Conservation (phyloP, 768 basidiomycete species). For the Botryobasidium botryosum region DNA sequence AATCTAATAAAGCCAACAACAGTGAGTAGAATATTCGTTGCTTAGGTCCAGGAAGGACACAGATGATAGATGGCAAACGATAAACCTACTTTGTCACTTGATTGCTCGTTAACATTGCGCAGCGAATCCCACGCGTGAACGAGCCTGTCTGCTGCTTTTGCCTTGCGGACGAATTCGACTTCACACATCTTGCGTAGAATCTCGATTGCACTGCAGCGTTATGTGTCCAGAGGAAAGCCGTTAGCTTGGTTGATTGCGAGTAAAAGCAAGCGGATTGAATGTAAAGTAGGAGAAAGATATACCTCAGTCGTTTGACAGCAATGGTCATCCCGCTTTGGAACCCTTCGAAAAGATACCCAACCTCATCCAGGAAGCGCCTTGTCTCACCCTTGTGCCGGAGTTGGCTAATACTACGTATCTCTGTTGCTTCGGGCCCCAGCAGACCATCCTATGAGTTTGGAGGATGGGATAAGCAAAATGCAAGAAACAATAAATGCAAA, state of each 20-base stretch:
- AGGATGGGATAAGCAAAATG: not conserved
- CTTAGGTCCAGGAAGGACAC: not conserved
- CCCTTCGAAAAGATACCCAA: constrained; percentile 75
- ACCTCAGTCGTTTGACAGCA: constrained; percentile 55
- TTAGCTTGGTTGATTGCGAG: not conserved
- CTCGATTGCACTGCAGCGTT: constrained; percentile 44
- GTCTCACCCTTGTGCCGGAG: constrained; percentile 66
- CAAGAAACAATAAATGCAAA: not conserved
- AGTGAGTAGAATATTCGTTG: not conserved
- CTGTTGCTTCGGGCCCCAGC: constrained; percentile 3
- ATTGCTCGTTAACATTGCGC: constrained; percentile 37
- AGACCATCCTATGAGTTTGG: not conserved
- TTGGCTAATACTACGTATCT: constrained; percentile 38
- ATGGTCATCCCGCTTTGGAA: constrained; percentile 33
- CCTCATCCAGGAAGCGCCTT: constrained; percentile 63
- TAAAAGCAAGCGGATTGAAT: not conserved
- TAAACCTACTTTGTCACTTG: constrained; percentile 38
- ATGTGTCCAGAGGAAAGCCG: not conserved
- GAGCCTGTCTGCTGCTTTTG: constrained; percentile 60
- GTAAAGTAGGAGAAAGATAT: constrained; percentile 8
- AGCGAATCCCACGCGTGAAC: constrained; percentile 52
- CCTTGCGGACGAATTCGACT: constrained; percentile 57
- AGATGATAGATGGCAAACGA: not conserved
- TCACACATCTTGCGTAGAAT: constrained; percentile 60
- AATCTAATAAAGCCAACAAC: no score